A percentile compares a stretch with the other conserved stretches of the same genome.
phyloP scores from a whole-genome alignment of 352 stramenopile genomes.

The Phytophthora fragariaefolia region DNA sequence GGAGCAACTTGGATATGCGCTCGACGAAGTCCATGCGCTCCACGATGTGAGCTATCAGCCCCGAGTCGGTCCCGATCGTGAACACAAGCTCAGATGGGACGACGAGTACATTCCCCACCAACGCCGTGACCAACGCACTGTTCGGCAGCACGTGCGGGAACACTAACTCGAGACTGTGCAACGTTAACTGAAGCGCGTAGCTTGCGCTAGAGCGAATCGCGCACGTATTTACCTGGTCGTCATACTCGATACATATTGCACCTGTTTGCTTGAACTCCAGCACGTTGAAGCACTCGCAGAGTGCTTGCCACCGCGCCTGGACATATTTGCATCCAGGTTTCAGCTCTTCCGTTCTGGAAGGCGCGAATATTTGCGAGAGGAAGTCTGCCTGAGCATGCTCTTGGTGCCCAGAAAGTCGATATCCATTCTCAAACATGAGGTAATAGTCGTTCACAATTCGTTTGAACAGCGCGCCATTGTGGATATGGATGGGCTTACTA shows the following conservation, averaged over 20 bases:
- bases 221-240: constrained; percentile 6
- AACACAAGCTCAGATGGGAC: constrained; percentile 6
- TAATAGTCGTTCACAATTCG: constrained; percentile 13
- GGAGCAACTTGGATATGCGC: not conserved
- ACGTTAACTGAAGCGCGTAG: constrained; percentile 21
- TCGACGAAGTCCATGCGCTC: constrained; percentile 16
- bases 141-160: constrained; percentile 19
- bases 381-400: not conserved
- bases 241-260: constrained; percentile 4
- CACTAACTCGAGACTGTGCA: constrained; percentile 3
- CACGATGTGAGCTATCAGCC: constrained; percentile 2
- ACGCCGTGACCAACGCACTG: not conserved
- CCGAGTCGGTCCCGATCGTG: not conserved
- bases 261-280: constrained; percentile 16
- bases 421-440: constrained; percentile 13
- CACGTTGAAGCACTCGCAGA: constrained; percentile 20
- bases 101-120: not conserved
- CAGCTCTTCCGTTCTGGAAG: not conserved
- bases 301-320: constrained; percentile 9
- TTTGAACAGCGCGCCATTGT: not conserved
- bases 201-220: constrained; percentile 12
- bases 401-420: not conserved
- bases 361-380: constrained; percentile 9
- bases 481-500: not conserved
- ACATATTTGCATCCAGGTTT: constrained; percentile 1